Conservation (phyloP, 1,139 yeast species). For the Diutina mesorugosa region DNA sequence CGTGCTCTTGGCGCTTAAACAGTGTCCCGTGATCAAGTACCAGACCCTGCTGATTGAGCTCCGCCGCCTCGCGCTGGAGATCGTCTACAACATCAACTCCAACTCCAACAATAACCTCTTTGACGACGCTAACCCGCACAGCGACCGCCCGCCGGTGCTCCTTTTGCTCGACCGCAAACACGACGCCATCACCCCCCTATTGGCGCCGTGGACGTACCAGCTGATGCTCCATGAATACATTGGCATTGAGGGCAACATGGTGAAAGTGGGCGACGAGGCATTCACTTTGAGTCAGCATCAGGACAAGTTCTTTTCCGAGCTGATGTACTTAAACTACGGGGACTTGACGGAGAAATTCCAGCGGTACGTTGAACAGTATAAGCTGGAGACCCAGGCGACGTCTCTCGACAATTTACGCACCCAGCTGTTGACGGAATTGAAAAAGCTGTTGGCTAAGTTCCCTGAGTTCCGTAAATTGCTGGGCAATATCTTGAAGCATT, state of each 20-base stretch:
- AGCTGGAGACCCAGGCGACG: slow-evolving; percentile 59
- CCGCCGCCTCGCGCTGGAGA: slow-evolving; percentile 56
- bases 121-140: slow-evolving; percentile 41
- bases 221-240: slow-evolving; percentile 92
- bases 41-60: slow-evolving; percentile 56
- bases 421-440: slow-evolving; percentile 77
- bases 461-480: slow-evolving; percentile 88
- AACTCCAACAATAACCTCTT: slow-evolving; percentile 49
- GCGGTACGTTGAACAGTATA: slow-evolving; percentile 73
- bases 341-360: slow-evolving; percentile 86
- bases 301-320: slow-evolving; percentile 65
- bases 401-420: slow-evolving; percentile 44
- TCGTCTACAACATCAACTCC: slow-evolving; percentile 45
- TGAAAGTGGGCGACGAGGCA: slow-evolving; percentile 36
- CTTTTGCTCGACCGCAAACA: slow-evolving; percentile 72
- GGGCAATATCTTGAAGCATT: slow-evolving; percentile 86
- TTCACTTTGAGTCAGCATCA: slow-evolving; percentile 26
- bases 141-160: slow-evolving; percentile 63
- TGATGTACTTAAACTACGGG: slow-evolving; percentile 87
- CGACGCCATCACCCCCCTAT: slow-evolving; percentile 86
- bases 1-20: slow-evolving; percentile 56
- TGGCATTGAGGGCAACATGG: slow-evolving; percentile 72
- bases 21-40: slow-evolving; percentile 66
- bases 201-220: slow-evolving; percentile 96
- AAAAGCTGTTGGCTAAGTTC: slow-evolving; percentile 76